Evolutionary conservation across 306 rosid genomes (phyloP).

Genomic region (Pterocarpus santalinus): DNA sequence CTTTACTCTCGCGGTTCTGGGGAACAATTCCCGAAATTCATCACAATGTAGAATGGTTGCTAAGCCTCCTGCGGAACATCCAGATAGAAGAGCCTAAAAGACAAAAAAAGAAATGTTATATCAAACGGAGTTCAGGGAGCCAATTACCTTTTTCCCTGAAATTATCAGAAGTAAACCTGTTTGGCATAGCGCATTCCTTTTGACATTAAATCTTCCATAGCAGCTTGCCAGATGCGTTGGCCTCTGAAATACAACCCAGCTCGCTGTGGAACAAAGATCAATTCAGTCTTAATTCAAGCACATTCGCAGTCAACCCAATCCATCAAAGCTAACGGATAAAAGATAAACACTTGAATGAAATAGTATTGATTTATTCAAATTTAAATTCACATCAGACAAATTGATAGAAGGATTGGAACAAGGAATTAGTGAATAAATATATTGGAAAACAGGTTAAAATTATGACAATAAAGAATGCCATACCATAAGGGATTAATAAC

Average conservation of each 20-base stretch:
- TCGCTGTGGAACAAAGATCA: conserved; percentile 55
- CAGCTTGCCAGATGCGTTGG: conserved; percentile 85
- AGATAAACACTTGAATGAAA: conserved; percentile 28
- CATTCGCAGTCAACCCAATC: conserved; percentile 22
- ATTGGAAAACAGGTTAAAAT: background rate
- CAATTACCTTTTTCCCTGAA: background rate
- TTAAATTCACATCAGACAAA: background rate
- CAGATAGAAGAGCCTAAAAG: conserved; percentile 79
- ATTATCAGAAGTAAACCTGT: conserved; percentile 59
- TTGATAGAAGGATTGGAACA: background rate
- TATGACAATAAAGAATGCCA: no score
- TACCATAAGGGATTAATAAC: no score
- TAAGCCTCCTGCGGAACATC: conserved; percentile 93
- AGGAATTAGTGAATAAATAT: background rate
- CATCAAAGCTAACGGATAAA: conserved; percentile 22
- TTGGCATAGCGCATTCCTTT: conserved; percentile 85
- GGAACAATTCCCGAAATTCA: conserved; percentile 73
- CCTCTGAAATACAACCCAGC: conserved; percentile 81
- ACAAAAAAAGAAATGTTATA: conserved; percentile 4
- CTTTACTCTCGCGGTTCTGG: conserved; percentile 69
- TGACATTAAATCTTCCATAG: conserved; percentile 79
- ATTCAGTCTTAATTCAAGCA: conserved; percentile 30
- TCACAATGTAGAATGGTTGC: conserved; percentile 85
- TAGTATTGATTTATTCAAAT: background rate
- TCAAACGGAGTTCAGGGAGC: conserved; percentile 32